Conservation (phyloP, 257 asterid genomes). For the Scutellaria barbata region DNA sequence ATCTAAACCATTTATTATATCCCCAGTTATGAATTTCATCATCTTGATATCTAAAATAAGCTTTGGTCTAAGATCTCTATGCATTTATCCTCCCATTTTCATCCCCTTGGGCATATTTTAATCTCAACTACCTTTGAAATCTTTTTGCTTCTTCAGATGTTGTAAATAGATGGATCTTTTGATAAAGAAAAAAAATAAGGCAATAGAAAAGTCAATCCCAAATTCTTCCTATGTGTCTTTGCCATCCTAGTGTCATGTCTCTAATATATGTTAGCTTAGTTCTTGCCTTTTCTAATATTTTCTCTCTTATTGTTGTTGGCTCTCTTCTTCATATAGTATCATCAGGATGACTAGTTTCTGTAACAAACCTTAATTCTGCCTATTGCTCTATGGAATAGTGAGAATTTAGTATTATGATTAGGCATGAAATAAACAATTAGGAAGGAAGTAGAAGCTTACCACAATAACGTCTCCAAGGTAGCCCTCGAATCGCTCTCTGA, state of each 20-base stretch:
- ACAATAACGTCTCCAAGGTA: conserved; percentile 70
- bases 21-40: conserved; percentile 1
- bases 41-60: conserved; percentile 18
- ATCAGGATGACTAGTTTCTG: background rate
- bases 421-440: conserved; percentile 7
- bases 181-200: conserved; percentile 11
- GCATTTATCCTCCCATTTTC: conserved; percentile 15
- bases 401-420: background rate
- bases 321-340: conserved; percentile 17
- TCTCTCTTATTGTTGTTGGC: background rate
- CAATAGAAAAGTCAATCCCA: background rate
- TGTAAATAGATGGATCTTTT: conserved; percentile 11
- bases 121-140: conserved; percentile 1
- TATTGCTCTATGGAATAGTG: background rate
- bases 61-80: background rate
- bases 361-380: conserved; percentile 5
- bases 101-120: background rate
- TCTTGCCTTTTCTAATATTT: background rate
- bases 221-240: background rate
- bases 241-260: background rate
- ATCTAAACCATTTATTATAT: conserved; percentile 6
- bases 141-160: conserved; percentile 9
- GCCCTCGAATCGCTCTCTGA: conserved; percentile 67
- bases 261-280: background rate
- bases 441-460: conserved; percentile 48